phyloP scores from a whole-genome alignment of 139 green algal species.

The Zygnema cylindricum region DNA sequence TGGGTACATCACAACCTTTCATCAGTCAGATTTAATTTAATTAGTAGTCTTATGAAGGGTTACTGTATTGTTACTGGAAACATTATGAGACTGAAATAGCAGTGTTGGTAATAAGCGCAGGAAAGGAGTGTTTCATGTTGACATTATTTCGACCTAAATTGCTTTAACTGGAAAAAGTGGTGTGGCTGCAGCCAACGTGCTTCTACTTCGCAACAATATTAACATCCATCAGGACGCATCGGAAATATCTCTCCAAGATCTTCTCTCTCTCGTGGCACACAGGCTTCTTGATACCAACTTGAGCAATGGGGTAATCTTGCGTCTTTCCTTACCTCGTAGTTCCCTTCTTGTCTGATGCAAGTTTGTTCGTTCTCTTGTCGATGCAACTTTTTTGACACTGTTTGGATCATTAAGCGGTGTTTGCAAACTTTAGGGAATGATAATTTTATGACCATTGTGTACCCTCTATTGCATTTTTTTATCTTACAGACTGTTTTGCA shows the following conservation, averaged over 20 bases:
- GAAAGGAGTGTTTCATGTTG: too few species aligned
- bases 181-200: conserved; percentile 55
- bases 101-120: too few species aligned
- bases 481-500: conserved; percentile 56
- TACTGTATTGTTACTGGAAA: background rate
- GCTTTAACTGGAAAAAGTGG: too few species aligned
- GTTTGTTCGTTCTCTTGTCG: conserved; percentile 18
- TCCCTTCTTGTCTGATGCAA: too few species aligned
- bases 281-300: conserved; percentile 50
- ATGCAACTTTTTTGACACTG: background rate
- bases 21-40: background rate
- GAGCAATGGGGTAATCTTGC: conserved; percentile 15
- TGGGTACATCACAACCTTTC: conserved; percentile 75
- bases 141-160: conserved; percentile 17
- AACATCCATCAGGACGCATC: conserved; percentile 29
- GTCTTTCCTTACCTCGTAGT: background rate
- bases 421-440: background rate
- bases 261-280: conserved; percentile 54
- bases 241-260: conserved; percentile 47
- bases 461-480: background rate
- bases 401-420: background rate
- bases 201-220: conserved; percentile 56
- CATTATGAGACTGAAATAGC: background rate
- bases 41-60: background rate
- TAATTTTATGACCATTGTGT: conserved; percentile 8